Percentiles rank a stretch among this genome's conserved stretches.
phyloP scores from a whole-genome alignment of 192 early-diverging fungal genomes.

The Mortierella alpina region DNA sequence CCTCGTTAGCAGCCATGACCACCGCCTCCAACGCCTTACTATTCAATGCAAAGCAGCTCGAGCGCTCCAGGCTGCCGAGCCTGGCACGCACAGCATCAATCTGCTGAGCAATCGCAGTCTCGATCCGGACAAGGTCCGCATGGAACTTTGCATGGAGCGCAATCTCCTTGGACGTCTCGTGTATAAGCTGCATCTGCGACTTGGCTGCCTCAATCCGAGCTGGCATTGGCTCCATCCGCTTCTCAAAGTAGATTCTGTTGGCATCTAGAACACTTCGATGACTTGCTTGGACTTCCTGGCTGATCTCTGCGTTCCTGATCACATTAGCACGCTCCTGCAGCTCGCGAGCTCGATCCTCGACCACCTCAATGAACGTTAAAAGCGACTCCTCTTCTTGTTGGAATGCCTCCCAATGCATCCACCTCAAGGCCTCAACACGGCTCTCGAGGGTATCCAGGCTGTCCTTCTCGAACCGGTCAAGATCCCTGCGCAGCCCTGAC shows the following conservation, averaged over 20 bases:
- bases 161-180: constrained; percentile 50
- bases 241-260: constrained; percentile 34
- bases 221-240: constrained; percentile 16
- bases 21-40: constrained; percentile 38
- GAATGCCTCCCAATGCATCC: constrained; percentile 53
- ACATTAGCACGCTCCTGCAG: constrained; percentile 7
- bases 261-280: constrained; percentile 27
- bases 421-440: constrained; percentile 43
- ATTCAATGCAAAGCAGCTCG: constrained; percentile 51
- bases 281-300: not conserved
- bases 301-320: constrained; percentile 1
- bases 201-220: constrained; percentile 29
- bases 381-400: constrained; percentile 38
- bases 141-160: constrained; percentile 53
- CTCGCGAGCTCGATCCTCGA: constrained; percentile 22
- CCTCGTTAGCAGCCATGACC: constrained; percentile 31
- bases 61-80: constrained; percentile 42
- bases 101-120: constrained; percentile 47
- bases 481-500: constrained; percentile 12
- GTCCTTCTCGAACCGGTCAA: constrained; percentile 36
- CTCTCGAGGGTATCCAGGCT: constrained; percentile 31
- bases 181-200: constrained; percentile 30
- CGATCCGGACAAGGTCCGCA: constrained; percentile 47
- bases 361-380: constrained; percentile 13
- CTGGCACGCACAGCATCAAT: constrained; percentile 47